Conservation (phyloP, 352 stramenopile genomes). For the Saprolegnia diclina region DNA sequence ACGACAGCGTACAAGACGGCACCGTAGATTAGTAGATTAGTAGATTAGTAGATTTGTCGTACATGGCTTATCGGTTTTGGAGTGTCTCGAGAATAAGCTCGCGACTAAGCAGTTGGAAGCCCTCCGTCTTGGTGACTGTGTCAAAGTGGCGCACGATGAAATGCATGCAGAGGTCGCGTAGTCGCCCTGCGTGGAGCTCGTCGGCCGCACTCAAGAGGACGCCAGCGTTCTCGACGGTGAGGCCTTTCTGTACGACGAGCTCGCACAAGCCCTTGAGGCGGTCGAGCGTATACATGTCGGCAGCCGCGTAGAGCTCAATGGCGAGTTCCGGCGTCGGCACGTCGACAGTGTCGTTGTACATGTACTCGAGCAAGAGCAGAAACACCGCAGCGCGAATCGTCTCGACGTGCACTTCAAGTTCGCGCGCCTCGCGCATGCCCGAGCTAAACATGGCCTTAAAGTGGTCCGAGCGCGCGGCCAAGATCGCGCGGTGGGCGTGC, state of each 20-base stretch:
- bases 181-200: conserved; percentile 69
- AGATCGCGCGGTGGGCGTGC: conserved; percentile 85
- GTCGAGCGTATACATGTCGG: conserved; percentile 93
- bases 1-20: too few species aligned
- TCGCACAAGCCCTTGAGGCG: conserved; percentile 89
- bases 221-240: conserved; percentile 83
- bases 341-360: conserved; percentile 95
- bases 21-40: background rate
- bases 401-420: conserved; percentile 81
- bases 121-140: conserved; percentile 87
- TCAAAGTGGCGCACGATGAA: conserved; percentile 90
- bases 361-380: conserved; percentile 92
- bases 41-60: background rate
- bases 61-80: conserved; percentile 60
- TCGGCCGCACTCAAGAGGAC: conserved; percentile 79
- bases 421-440: conserved; percentile 88
- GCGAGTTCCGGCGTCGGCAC: conserved; percentile 88
- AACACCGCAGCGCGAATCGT: conserved; percentile 91
- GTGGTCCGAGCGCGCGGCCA: conserved; percentile 91
- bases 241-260: conserved; percentile 86
- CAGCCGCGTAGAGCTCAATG: conserved; percentile 91
- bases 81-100: conserved; percentile 87
- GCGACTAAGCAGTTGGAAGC: conserved; percentile 73
- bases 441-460: conserved; percentile 93
- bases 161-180: conserved; percentile 84